Percentiles rank a stretch among this genome's conserved stretches.
Evolutionary conservation across 2,329 filamentous ascomycete species (phyloP).

Genomic region (Botryosphaeria agaves): DNA sequence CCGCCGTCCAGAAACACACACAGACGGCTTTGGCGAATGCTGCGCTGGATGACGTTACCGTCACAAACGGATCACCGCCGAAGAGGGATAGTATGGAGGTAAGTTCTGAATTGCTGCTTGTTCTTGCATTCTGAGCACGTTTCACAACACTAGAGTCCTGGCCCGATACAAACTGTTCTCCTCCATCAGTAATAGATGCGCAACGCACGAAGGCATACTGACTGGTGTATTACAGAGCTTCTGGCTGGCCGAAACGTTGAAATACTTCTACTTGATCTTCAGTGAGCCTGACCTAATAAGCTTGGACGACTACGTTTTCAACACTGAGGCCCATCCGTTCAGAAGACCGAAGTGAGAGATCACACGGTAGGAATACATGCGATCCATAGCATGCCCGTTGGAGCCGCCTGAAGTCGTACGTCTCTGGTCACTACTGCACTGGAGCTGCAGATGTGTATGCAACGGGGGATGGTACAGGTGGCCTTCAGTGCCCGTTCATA

Average conservation of each 20-base stretch:
- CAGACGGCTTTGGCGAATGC: constrained; percentile 28
- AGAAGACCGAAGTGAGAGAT: constrained; percentile 7
- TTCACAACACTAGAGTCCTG: no score
- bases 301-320: constrained; percentile 31
- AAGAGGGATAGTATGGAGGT: constrained; percentile 28
- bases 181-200: no score
- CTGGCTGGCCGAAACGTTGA: constrained; percentile 32
- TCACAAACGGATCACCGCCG: constrained; percentile 16
- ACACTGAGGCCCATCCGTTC: constrained; percentile 33
- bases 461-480: no score
- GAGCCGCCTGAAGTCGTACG: neutral
- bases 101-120: constrained; percentile 3
- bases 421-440: neutral
- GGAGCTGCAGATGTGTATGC: no score
- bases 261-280: constrained; percentile 32
- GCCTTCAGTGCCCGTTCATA: no score
- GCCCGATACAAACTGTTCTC: no score
- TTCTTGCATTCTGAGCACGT: neutral
- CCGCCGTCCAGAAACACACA: constrained; percentile 23
- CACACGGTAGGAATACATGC: no score
- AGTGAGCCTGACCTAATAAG: constrained; percentile 23
- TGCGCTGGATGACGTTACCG: constrained; percentile 24
- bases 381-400: no score
- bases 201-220: constrained; percentile 4
- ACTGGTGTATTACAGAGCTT: constrained; percentile 18